Evolutionary conservation across 2,329 filamentous ascomycete genomes (phyloP).

Genomic region (Dichotomopilus funicola): DNA sequence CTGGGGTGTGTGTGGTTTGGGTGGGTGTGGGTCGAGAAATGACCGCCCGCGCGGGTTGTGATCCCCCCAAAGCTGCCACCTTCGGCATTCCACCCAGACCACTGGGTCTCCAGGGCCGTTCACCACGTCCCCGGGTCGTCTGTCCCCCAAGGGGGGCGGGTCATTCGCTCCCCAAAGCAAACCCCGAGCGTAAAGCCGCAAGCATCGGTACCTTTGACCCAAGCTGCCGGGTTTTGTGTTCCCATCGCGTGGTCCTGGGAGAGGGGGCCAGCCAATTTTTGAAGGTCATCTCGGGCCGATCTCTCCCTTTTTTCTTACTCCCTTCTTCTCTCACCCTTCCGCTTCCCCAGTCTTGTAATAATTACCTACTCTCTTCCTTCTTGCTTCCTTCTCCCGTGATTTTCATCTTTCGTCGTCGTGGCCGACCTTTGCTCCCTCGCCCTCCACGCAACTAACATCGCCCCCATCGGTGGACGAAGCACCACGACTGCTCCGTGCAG

Average conservation of each 20-base stretch:
- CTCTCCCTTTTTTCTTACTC: background rate
- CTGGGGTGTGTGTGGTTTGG: too few relatives aligned
- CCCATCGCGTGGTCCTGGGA: background rate
- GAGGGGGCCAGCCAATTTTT: background rate
- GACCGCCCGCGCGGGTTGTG: background rate
- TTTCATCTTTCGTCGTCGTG: background rate
- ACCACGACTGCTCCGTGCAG: too few relatives aligned
- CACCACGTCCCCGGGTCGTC: background rate
- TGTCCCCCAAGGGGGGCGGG: too few relatives aligned
- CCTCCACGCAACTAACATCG: background rate
- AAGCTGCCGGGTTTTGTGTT: slow-evolving; percentile 13
- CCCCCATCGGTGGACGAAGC: too few relatives aligned
- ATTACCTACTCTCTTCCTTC: background rate
- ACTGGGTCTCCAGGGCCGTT: slow-evolving; percentile 9
- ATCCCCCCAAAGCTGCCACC: background rate
- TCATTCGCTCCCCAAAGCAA: background rate
- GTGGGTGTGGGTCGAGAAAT: too few relatives aligned
- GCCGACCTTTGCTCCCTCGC: background rate
- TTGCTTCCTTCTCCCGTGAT: background rate
- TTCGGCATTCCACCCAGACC: slow-evolving; percentile 15
- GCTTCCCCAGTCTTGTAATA: background rate
- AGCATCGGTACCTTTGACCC: slow-evolving; percentile 11
- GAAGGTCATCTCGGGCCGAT: background rate
- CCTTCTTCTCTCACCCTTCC: background rate
- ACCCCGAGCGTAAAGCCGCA: background rate